Evolutionary conservation across 495 filamentous ascomycete species (phyloP).

Genomic region (Hypomontagnella monticulosa): DNA sequence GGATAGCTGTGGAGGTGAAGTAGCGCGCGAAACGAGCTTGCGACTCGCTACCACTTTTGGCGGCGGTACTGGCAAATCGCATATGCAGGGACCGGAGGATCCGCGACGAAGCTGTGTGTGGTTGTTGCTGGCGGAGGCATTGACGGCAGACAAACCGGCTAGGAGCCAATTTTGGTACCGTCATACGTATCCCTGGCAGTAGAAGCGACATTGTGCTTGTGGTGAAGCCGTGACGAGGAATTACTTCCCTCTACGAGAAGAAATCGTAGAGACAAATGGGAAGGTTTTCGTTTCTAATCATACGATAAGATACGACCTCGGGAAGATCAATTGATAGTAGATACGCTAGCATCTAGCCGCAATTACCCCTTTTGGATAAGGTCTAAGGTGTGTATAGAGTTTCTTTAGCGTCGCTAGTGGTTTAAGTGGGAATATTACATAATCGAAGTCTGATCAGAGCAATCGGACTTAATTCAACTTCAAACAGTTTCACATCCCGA

Average conservation of each 20-base stretch:
- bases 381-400: too few relatives aligned
- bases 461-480: too few relatives aligned
- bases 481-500: too few relatives aligned
- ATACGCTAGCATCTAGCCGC: too few relatives aligned
- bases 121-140: constrained; percentile 61
- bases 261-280: constrained; percentile 25
- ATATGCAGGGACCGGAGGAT: constrained; percentile 38
- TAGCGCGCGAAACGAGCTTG: constrained; percentile 41
- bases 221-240: constrained; percentile 13
- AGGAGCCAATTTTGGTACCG: constrained; percentile 62
- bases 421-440: too few relatives aligned
- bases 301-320: constrained; percentile 37
- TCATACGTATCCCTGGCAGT: constrained; percentile 61
- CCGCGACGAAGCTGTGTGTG: constrained; percentile 39
- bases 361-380: too few relatives aligned
- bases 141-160: constrained; percentile 71
- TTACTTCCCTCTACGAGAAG: background rate
- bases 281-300: constrained; percentile 43
- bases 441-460: too few relatives aligned
- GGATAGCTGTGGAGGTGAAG: constrained; percentile 54
- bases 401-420: too few relatives aligned
- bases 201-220: constrained; percentile 55
- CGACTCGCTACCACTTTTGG: constrained; percentile 14
- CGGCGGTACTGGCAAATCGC: constrained; percentile 29
- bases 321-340: too few relatives aligned